Conservation (phyloP, 805 yeast genomes). For the Saccharomycopsis sp. region DNA sequence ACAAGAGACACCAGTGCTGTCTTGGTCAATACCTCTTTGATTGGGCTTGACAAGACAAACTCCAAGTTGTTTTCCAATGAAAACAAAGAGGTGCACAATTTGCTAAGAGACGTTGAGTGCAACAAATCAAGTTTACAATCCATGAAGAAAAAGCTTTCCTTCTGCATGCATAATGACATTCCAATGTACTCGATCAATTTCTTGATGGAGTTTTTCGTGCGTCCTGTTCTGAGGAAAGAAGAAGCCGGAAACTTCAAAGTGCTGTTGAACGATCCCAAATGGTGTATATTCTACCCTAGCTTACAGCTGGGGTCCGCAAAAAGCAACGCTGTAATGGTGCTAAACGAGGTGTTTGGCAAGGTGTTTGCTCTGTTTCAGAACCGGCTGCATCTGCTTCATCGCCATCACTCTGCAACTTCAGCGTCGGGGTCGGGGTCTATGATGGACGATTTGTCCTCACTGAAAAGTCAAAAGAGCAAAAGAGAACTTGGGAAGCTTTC, state of each 20-base stretch:
- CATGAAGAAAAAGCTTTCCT: slow-evolving; percentile 45
- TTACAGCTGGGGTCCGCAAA: no score
- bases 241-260: neutral
- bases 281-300: slow-evolving; percentile 52
- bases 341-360: no score
- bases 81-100: slow-evolving; percentile 26
- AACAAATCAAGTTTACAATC: slow-evolving; percentile 31
- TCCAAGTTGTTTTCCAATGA: slow-evolving; percentile 27
- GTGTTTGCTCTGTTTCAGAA: no score
- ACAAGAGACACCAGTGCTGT: slow-evolving; percentile 46
- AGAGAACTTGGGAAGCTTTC: slow-evolving; percentile 12
- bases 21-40: slow-evolving; percentile 41
- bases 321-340: no score
- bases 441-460: no score
- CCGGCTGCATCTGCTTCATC: no score
- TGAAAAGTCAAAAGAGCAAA: neutral
- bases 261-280: slow-evolving; percentile 33
- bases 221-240: slow-evolving; percentile 23
- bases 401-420: no score
- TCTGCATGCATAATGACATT: slow-evolving; percentile 47
- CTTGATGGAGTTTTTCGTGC: slow-evolving; percentile 44
- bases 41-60: slow-evolving; percentile 33
- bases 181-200: slow-evolving; percentile 51
- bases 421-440: no score
- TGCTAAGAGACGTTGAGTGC: slow-evolving; percentile 26